A percentile compares a stretch with the other conserved stretches of the same genome.
Evolutionary conservation across 2,329 filamentous ascomycete genomes (phyloP).

Genomic region (Xylaria hypoxylon): DNA sequence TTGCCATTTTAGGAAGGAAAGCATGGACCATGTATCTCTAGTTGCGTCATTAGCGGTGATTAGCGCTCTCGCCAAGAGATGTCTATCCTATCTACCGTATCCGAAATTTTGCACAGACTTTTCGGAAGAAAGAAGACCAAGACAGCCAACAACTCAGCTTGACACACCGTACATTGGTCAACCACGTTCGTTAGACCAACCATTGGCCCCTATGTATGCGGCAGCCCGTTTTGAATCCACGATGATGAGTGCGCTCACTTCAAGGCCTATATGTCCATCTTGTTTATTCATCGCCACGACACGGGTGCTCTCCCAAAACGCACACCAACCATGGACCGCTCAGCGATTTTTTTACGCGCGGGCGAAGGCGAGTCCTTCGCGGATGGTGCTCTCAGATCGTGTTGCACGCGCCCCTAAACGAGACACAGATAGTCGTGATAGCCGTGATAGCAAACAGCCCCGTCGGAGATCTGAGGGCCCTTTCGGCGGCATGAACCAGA

Average conservation of each 20-base stretch:
- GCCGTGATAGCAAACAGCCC: constrained; percentile 53
- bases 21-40: constrained; percentile 22
- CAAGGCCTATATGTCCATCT: constrained; percentile 48
- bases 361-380: constrained; percentile 57
- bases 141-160: constrained; percentile 1
- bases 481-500: constrained; percentile 68
- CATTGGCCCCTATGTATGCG: constrained; percentile 13
- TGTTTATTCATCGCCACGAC: constrained; percentile 44
- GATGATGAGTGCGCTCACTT: constrained; percentile 43
- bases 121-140: background rate
- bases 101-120: constrained; percentile 25
- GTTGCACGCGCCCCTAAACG: constrained; percentile 58
- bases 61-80: background rate
- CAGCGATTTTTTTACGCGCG: constrained; percentile 44
- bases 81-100: background rate
- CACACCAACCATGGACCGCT: constrained; percentile 41
- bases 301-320: constrained; percentile 33
- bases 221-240: constrained; percentile 12
- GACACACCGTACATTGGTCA: background rate
- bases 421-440: constrained; percentile 49
- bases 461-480: constrained; percentile 60
- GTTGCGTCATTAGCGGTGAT: constrained; percentile 27
- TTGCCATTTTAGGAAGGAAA: constrained; percentile 32
- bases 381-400: constrained; percentile 68
- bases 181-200: constrained; percentile 6